Conservation (phyloP, 805 yeast species). For the Barnettozyma vustinii region DNA sequence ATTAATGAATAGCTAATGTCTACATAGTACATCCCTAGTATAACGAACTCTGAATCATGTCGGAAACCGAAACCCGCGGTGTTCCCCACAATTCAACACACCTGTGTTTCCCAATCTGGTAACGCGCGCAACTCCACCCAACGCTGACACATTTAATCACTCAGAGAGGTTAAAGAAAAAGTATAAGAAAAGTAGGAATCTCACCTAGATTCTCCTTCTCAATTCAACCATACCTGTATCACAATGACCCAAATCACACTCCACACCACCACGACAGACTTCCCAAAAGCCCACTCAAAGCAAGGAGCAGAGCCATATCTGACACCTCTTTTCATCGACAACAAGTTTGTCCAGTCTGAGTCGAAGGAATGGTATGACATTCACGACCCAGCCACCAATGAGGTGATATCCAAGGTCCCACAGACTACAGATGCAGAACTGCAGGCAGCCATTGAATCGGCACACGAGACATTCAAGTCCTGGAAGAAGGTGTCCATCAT, state of each 20-base stretch:
- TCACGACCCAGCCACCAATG: slow-evolving; percentile 69
- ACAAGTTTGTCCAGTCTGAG: slow-evolving; percentile 39
- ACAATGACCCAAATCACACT: slow-evolving; percentile 19
- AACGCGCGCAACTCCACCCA: not conserved
- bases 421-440: slow-evolving; percentile 62
- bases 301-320: slow-evolving; percentile 35
- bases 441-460: slow-evolving; percentile 56
- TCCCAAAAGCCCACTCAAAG: slow-evolving; percentile 37
- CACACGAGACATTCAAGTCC: slow-evolving; percentile 51
- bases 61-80: not conserved
- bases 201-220: not conserved
- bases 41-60: too few species aligned
- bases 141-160: not conserved
- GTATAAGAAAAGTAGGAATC: not conserved
- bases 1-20: not conserved
- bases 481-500: slow-evolving; percentile 35
- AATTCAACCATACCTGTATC: not conserved
- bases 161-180: not conserved
- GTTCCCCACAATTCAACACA: not conserved
- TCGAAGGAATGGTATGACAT: slow-evolving; percentile 57
- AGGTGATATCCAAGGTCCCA: slow-evolving; percentile 61
- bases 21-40: not conserved
- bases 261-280: slow-evolving; percentile 31
- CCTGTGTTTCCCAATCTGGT: not conserved
- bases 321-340: slow-evolving; percentile 45